These are phyloP conservation scores for Cordyceps farinosa DNA, from an alignment of 2,329 filamentous ascomycete species.

Conservation along the genomic window DNA sequence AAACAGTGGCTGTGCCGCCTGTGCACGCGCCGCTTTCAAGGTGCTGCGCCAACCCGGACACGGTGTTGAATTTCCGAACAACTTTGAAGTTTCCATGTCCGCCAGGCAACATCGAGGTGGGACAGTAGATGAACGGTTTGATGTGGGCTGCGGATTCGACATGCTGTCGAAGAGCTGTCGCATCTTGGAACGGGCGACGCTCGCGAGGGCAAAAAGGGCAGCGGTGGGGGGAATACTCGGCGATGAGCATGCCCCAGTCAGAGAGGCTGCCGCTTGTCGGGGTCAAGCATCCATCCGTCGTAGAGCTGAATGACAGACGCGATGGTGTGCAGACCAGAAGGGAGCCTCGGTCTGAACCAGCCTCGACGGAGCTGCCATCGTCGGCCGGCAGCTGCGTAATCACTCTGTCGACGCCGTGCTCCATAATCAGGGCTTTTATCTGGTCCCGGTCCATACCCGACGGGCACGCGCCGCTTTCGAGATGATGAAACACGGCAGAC, in stretches of 20 bases:
- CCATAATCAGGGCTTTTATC: background rate
- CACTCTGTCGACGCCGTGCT: background rate
- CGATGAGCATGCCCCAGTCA: background rate
- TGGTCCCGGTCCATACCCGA: background rate
- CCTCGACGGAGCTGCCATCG: background rate
- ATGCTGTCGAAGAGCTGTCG: background rate
- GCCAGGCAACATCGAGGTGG: background rate
- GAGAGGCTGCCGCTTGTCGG: background rate
- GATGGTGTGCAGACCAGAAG: background rate
- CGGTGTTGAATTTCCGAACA: constrained; percentile 14
- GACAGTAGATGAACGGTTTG: background rate
- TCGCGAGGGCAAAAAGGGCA: background rate
- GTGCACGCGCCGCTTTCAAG: constrained; percentile 19
- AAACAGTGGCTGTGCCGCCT: constrained; percentile 5
- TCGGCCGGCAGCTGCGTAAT: background rate
- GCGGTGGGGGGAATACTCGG: background rate
- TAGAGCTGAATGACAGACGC: background rate
- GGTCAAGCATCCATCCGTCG: background rate
- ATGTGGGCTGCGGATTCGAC: background rate
- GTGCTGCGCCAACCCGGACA: constrained; percentile 20
- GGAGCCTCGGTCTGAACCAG: background rate
- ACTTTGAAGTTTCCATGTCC: background rate
- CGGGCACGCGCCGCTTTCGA: background rate
- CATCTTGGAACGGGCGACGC: background rate
- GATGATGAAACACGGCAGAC: background rate